phyloP scores from a whole-genome alignment of 1,284 basidiomycete species.

The Inonotus obliquus region DNA sequence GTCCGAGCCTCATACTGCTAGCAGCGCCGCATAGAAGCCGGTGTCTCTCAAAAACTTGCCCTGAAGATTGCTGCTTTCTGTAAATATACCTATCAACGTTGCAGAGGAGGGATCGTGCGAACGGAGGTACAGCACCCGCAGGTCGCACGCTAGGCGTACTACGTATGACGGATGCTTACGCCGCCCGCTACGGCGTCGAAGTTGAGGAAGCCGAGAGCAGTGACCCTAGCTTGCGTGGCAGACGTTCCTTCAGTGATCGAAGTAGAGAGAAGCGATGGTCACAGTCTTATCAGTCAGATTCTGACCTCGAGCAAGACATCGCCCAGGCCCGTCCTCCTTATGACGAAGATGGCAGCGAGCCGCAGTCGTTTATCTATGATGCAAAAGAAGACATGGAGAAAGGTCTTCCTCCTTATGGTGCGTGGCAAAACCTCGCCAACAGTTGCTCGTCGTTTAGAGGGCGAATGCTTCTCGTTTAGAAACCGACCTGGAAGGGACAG shows the following conservation, averaged over 20 bases:
- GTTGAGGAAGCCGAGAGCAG: conserved; percentile 3
- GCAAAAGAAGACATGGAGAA: conserved; percentile 12
- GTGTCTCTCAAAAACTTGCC: neutral
- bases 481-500: neutral
- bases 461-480: neutral
- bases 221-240: neutral
- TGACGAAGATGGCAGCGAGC: neutral
- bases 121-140: neutral
- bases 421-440: neutral
- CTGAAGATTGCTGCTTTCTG: neutral
- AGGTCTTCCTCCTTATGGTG: conserved; percentile 8
- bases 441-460: neutral
- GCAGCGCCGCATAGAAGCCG: no score
- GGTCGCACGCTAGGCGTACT: neutral
- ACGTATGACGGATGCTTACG: neutral
- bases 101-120: neutral
- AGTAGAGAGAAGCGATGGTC: neutral
- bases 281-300: conserved; percentile 1
- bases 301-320: conserved; percentile 1
- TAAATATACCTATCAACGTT: neutral
- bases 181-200: neutral
- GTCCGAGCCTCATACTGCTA: neutral
- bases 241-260: neutral
- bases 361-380: conserved; percentile 6
- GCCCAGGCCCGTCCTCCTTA: neutral